Evolutionary conservation across 345 rosid genomes (phyloP).

Genomic region (Pugionium cornutum): DNA sequence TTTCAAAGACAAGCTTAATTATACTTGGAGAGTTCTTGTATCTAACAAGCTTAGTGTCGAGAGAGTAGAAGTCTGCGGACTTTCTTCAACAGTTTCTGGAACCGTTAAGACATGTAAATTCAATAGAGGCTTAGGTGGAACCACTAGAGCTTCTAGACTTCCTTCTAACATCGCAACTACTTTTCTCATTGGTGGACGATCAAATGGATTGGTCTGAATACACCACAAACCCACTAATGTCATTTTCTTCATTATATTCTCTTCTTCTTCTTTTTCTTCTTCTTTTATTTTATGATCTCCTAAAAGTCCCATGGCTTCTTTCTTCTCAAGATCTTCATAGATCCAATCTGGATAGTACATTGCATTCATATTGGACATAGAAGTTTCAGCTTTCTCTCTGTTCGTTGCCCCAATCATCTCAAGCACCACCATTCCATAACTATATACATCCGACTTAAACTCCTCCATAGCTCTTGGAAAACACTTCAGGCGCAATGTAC

Average conservation of each 20-base stretch:
- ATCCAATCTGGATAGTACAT: slow-evolving; percentile 37
- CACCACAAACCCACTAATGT: slow-evolving; percentile 33
- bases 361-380: slow-evolving; percentile 10
- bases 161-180: slow-evolving; percentile 49
- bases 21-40: neutral
- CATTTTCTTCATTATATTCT: slow-evolving; percentile 31
- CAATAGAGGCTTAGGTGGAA: slow-evolving; percentile 45
- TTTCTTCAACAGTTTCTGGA: neutral
- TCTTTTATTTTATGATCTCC: slow-evolving; percentile 7
- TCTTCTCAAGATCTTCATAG: slow-evolving; percentile 31
- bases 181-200: slow-evolving; percentile 40
- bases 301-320: neutral
- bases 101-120: neutral
- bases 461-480: slow-evolving; percentile 40
- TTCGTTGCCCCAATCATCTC: slow-evolving; percentile 35
- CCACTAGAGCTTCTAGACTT: slow-evolving; percentile 27
- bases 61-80: slow-evolving; percentile 3
- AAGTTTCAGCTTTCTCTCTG: slow-evolving; percentile 11
- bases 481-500: slow-evolving; percentile 49
- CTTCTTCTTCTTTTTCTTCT: slow-evolving; percentile 27
- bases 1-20: no score
- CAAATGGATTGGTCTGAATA: slow-evolving; percentile 19
- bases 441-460: slow-evolving; percentile 41
- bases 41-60: neutral
- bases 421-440: slow-evolving; percentile 43